Evolutionary conservation across 164 flowering plant species (phyloP), one percentile per base, ranked within the genome.

Genomic region (Euptelea pleiosperma): DNA sequence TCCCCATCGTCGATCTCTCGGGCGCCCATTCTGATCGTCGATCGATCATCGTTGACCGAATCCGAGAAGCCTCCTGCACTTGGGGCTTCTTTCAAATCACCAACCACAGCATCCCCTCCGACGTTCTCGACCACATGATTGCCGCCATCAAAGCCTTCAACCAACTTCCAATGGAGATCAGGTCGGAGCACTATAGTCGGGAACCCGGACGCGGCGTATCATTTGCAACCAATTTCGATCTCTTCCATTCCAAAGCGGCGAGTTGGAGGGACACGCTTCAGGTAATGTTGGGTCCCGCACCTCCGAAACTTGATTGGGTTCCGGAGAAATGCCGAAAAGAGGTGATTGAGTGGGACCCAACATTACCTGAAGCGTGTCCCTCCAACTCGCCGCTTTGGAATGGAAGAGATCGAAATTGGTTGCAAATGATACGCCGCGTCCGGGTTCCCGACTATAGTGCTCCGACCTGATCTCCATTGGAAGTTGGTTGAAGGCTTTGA

Each of bases 301-400:
- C 52, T 11, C 43, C 69, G 11, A 60, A 65, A 2, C 10, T 15
- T 2, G 72, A 71, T 4, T 29, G 35, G 8, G 44, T 83, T 0
- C 85, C 90, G 22, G 83, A 74, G 69, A 50, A 74, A 0, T 72
- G 76, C 16, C 58, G 85, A 47, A 16, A 22, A 2, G 89, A 70
- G 65, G 39, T 82, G 63, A 22, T 60, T 19, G 77, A 66, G 63
- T 83, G 85, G 84, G 65, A 77, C 57, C 7, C 21, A 77, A 26
- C 41, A 48, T 44, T 7, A 79, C 15, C 57, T 61, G 72, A 2
- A 84, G 40, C 4, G 85, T 77, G 63, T 83, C 86, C 28, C 78
- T 64, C 90, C 85, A 84, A 42, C 77, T 76, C 11, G 90, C 87
- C 5, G 83, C 83, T 50, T 77, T 73, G 0, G 85, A 76, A 0